A percentile compares a stretch with the other conserved stretches of the same genome.
Conservation (phyloP, 2,329 filamentous ascomycete species). For the Nothophaeocryptopus gaeumannii region DNA sequence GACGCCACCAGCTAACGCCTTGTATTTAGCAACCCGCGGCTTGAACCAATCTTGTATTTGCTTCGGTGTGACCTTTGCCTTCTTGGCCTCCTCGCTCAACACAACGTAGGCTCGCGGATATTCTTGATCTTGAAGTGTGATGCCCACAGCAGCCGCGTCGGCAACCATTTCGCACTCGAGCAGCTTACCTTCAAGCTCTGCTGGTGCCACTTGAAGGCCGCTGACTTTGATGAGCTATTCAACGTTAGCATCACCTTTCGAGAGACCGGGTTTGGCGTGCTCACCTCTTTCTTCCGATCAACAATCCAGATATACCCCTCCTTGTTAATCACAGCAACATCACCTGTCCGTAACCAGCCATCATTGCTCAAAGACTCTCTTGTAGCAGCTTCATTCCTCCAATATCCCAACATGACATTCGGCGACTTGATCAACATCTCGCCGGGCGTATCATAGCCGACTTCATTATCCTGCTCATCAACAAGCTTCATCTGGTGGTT, state of each 20-base stretch:
- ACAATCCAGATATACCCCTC: conserved; percentile 37
- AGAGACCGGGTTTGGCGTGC: background rate
- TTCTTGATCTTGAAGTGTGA: conserved; percentile 50
- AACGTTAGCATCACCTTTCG: conserved; percentile 4
- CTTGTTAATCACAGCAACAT: conserved; percentile 34
- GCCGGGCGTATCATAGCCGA: conserved; percentile 37
- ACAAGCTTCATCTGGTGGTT: conserved; percentile 41
- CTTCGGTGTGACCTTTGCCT: conserved; percentile 33
- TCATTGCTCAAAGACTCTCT: conserved; percentile 38
- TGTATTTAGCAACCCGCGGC: conserved; percentile 41
- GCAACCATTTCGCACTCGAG: conserved; percentile 52
- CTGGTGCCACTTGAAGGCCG: conserved; percentile 35
- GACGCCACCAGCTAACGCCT: conserved; percentile 39
- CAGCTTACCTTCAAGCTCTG: conserved; percentile 40
- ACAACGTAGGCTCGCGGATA: conserved; percentile 55
- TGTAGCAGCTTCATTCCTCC: conserved; percentile 41
- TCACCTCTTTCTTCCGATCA: conserved; percentile 35
- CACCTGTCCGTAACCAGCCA: conserved; percentile 40
- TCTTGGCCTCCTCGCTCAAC: conserved; percentile 48
- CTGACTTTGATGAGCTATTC: conserved; percentile 43
- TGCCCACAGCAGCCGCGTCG: conserved; percentile 56
- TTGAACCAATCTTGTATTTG: conserved; percentile 40
- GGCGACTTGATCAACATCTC: conserved; percentile 43
- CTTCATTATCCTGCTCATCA: conserved; percentile 43
- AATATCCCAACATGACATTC: conserved; percentile 43